Percentiles rank a stretch among this genome's conserved stretches.
phyloP scores from a whole-genome alignment of 148 eudicot species.

The Rhododendron henanense region DNA sequence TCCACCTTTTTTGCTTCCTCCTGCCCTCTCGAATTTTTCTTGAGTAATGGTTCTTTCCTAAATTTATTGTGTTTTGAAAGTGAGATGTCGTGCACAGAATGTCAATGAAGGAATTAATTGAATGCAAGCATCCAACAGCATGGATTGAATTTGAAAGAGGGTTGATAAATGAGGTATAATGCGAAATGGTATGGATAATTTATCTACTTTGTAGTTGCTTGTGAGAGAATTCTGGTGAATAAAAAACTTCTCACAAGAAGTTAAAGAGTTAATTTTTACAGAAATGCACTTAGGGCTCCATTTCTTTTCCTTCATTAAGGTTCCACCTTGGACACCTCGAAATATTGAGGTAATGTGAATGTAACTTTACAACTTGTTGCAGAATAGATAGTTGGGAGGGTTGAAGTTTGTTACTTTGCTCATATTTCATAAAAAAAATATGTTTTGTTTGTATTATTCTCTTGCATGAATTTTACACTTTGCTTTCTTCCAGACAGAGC shows the following conservation, averaged over 20 bases:
- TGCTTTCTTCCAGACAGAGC: slow-evolving; percentile 51
- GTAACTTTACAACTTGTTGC: not conserved
- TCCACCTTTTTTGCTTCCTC: not conserved
- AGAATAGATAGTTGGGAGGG: not conserved
- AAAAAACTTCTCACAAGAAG: not conserved
- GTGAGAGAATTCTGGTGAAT: not conserved
- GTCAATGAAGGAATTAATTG: slow-evolving; percentile 80
- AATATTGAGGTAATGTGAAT: not conserved
- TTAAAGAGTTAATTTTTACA: not conserved
- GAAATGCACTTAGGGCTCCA: not conserved
- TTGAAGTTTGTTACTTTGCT: not conserved
- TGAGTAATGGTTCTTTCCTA: not conserved
- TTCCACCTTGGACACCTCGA: not conserved
- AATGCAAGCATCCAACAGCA: slow-evolving; percentile 88
- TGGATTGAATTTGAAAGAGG: slow-evolving; percentile 94
- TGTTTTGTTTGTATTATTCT: slow-evolving; percentile 3
- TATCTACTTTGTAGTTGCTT: not conserved
- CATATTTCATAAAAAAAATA: not conserved
- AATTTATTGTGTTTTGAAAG: not conserved
- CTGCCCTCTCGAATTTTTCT: not conserved
- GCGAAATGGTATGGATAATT: slow-evolving; percentile 1
- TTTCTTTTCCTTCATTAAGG: not conserved
- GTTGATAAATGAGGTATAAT: slow-evolving; percentile 68
- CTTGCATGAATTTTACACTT: not conserved
- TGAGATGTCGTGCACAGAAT: slow-evolving; percentile 50